Base-by-base conservation (phyloP, 805 yeast species). In the Candida verbasci region DNA sequence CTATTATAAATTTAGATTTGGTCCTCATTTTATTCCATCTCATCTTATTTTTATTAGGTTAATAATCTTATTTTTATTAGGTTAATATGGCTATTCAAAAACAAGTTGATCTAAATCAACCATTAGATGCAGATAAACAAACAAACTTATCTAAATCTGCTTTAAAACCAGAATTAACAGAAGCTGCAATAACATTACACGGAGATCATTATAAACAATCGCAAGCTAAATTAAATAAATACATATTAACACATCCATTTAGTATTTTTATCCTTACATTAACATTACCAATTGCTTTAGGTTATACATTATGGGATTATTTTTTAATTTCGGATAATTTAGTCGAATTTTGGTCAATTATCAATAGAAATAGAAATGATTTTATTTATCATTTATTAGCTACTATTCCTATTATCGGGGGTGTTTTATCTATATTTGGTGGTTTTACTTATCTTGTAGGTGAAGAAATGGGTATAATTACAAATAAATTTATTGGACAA, bases 101-200 rank as follows among this genome's bases (percentile, higher is more conserved):
- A 30, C 72, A 71, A 17, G 70, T 76, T 15, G 65, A 72, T 33
- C 67, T 78, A 41, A 68, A 68, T 43, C 59, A 67, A 43, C 86
- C 88, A 6, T 56, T 84, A 37, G 74, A 78, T 40, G 56, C 49
- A 1, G 61, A 68, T 24, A 70, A 69, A 1, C 72, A 77, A 11
- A 66, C 86, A 9, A 73, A 74, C 1, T 73, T 84, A 25, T 61
- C 56, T 31, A 62, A 76, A 24, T 49, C 73, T 1, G 54, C 58
- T 2, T 62, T 85, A 34, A 64, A 62, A 6, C 89, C 89, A 1
- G 76, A 72, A 21, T 65, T 68, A 27, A 66, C 82, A 1, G 73
- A 75, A 29, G 84, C 84, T 9, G 75, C 81, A 1, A 50, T 80
- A 37, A 78, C 76, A 39, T 57, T 83, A 41, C 76, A 81, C 21